Evolutionary conservation across 176 grass and related monocot species (phyloP), one percentile per base, ranked within the genome.

Genomic region (Poa pratensis): DNA sequence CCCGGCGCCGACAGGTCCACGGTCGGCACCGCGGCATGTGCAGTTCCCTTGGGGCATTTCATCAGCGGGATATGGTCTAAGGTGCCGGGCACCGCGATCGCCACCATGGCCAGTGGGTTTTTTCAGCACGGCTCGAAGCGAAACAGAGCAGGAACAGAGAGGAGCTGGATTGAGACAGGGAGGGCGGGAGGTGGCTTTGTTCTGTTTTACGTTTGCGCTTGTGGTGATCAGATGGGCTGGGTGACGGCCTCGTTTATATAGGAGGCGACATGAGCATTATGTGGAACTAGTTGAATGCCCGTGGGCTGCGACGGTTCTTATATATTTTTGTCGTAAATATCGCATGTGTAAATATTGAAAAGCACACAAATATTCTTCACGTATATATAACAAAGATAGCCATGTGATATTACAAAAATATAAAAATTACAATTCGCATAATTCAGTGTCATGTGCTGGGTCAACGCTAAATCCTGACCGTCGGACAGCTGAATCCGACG

Each of bases 1-100:
- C 76, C 85, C 18, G 89, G 76, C n/a, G 76, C 49, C 28, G 51
- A 87, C 85, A 90, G 59, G 85, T 90, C 89, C 4, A 87, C 76
- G 68, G 28, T 66, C 40, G 85, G 89, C 5, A 17, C 28, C 17
- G 27, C 37, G 32, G 51, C 58, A 7, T 5, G 15, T 4, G 48
- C 84, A 18, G 82, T 82, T 49, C 39, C 60, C 51, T 78, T 65
- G 45, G 65, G 50, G 18, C 40, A 75, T 52, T 24, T 57, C 37
- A 80, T 35, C 51, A 80, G 69, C 1, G 89, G 84, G 39, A 84
- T 87, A 39, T 60, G 69, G 2, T 84, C 85, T 9, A 84, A 43
- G 59, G 69, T 80, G 50, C 50, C 37, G 28, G 89, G 80, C 37
- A 52, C 39, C 40, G 80, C 69, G 48, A 90, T 87, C 49, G 75